Evolutionary conservation across 345 rosid species (phyloP).

Genomic region (Pugionium cornutum): DNA sequence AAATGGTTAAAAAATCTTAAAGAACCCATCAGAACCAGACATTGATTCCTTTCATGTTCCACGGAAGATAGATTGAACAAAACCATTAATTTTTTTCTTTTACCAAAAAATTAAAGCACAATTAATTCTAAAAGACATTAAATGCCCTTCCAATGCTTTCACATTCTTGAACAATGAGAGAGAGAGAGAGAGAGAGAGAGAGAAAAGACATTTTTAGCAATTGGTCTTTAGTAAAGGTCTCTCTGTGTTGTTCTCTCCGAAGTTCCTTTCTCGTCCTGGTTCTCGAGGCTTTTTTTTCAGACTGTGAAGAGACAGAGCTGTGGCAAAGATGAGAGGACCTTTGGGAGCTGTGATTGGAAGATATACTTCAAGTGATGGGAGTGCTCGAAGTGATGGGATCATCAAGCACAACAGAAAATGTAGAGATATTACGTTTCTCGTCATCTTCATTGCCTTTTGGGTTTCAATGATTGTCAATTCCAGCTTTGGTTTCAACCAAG

Average conservation of each 20-base stretch:
- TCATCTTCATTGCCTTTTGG: constrained; percentile 89
- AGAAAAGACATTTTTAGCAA: too few species aligned
- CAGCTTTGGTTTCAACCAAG: constrained; percentile 95
- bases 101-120: constrained; percentile 11
- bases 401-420: constrained; percentile 91
- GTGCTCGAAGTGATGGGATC: constrained; percentile 71
- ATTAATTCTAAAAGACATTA: constrained; percentile 24
- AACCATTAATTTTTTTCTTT: constrained; percentile 21
- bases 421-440: constrained; percentile 78
- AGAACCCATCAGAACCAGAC: constrained; percentile 31
- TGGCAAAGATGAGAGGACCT: constrained; percentile 42
- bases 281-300: too few species aligned
- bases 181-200: background rate
- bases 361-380: constrained; percentile 92
- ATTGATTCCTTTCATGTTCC: constrained; percentile 38
- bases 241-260: too few species aligned
- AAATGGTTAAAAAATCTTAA: constrained; percentile 20
- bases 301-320: too few species aligned
- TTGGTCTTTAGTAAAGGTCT: too few species aligned
- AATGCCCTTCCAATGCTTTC: constrained; percentile 33
- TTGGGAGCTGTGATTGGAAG: constrained; percentile 88
- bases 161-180: constrained; percentile 7
- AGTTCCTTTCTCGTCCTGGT: too few species aligned
- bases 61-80: constrained; percentile 36
- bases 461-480: constrained; percentile 97